phyloP scores from a whole-genome alignment of 768 basidiomycete species.

The Dacryopinax primogenitus region DNA sequence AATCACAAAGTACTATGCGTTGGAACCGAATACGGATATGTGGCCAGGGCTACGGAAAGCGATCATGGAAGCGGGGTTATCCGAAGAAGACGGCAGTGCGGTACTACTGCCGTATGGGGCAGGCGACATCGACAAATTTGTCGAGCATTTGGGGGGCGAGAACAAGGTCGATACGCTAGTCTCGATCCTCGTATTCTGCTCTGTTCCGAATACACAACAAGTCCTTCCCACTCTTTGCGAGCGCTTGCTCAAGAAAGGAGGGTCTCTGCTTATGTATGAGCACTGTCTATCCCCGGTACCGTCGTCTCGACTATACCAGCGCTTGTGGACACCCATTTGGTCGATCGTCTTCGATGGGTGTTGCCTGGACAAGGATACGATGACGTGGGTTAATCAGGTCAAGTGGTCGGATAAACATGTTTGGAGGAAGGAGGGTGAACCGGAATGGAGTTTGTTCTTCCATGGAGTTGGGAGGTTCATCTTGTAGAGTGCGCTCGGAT shows the following conservation, averaged over 20 bases:
- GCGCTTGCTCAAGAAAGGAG: conserved; percentile 49
- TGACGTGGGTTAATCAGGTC: conserved; percentile 23
- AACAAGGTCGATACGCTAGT: conserved; percentile 47
- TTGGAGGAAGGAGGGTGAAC: conserved; percentile 38
- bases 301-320: conserved; percentile 60
- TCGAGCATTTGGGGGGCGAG: conserved; percentile 27
- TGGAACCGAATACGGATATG: conserved; percentile 60
- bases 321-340: conserved; percentile 64
- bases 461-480: conserved; percentile 41
- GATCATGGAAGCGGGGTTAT: conserved; percentile 42
- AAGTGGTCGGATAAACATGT: conserved; percentile 37
- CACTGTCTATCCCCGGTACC: conserved; percentile 45
- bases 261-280: conserved; percentile 54
- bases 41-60: conserved; percentile 41
- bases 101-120: conserved; percentile 52
- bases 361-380: conserved; percentile 34
- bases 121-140: conserved; percentile 40
- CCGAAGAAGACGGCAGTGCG: conserved; percentile 40
- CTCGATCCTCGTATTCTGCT: conserved; percentile 54
- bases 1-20: conserved; percentile 53
- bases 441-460: conserved; percentile 47
- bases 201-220: conserved; percentile 43
- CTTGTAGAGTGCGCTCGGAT: neutral
- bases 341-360: conserved; percentile 48
- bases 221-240: conserved; percentile 37